Conservation (phyloP, 2,329 filamentous ascomycete species). For the Fusarium albosuccineum region DNA sequence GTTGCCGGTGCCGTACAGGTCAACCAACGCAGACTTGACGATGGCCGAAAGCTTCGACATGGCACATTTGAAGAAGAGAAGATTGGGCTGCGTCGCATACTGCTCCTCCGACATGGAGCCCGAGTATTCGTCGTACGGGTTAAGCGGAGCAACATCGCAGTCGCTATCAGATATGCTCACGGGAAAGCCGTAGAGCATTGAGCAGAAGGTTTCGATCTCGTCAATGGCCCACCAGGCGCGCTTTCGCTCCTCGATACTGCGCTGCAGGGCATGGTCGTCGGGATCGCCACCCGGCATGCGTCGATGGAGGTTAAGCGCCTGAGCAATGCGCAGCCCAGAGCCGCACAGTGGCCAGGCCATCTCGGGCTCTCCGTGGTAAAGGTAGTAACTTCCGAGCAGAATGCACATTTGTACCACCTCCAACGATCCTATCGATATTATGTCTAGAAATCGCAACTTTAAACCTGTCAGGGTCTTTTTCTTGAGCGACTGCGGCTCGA, state of each 20-base stretch:
- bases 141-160: conserved; percentile 48
- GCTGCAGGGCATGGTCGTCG: neutral
- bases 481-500: neutral
- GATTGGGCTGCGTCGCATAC: neutral
- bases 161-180: conserved; percentile 49
- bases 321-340: conserved; percentile 52
- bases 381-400: conserved; percentile 53
- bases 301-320: conserved; percentile 51
- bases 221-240: conserved; percentile 58
- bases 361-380: conserved; percentile 52
- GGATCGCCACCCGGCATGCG: neutral
- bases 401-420: conserved; percentile 52
- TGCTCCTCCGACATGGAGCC: conserved; percentile 3
- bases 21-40: conserved; percentile 25
- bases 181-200: conserved; percentile 56
- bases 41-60: conserved; percentile 40
- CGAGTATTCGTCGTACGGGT: conserved; percentile 43
- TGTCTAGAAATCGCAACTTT: conserved; percentile 24
- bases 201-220: conserved; percentile 56
- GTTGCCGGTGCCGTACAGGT: conserved; percentile 28
- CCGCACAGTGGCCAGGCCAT: conserved; percentile 56
- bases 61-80: conserved; percentile 40
- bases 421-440: conserved; percentile 39
- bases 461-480: conserved; percentile 6
- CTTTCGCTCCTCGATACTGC: conserved; percentile 46